phyloP scores from a whole-genome alignment of 768 basidiomycete genomes.

The Termitomyces sp. region DNA sequence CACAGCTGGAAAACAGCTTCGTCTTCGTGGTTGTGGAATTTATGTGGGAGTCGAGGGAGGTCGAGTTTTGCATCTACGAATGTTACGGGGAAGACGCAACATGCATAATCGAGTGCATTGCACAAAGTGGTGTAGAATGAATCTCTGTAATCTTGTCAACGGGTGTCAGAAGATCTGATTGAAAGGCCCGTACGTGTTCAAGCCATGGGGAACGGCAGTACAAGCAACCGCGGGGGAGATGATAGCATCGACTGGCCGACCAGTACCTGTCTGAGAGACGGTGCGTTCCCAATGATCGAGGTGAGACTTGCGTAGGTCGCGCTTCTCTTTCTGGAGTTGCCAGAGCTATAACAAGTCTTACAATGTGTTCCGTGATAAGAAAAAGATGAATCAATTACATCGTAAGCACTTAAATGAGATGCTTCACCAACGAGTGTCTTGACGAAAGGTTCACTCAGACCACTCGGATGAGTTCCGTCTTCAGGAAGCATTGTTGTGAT shows the following conservation, averaged over 20 bases:
- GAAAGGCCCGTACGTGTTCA: constrained; percentile 37
- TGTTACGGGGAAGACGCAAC: constrained; percentile 62
- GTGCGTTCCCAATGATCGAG: constrained; percentile 63
- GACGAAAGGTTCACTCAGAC: constrained; percentile 39
- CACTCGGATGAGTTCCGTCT: constrained; percentile 15
- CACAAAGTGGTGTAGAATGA: constrained; percentile 60
- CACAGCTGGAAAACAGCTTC: constrained; percentile 50
- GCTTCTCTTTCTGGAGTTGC: constrained; percentile 54
- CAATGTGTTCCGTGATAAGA: constrained; percentile 7
- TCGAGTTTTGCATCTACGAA: constrained; percentile 55
- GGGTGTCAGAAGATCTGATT: background rate
- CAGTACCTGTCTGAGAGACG: constrained; percentile 48
- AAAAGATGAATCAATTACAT: constrained; percentile 25
- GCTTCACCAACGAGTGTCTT: constrained; percentile 43
- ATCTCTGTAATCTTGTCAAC: constrained; percentile 30
- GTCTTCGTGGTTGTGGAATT: constrained; percentile 54
- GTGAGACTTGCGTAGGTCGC: constrained; percentile 52
- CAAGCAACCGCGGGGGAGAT: constrained; percentile 61
- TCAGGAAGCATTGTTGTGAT: constrained; percentile 48
- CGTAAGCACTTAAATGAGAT: constrained; percentile 36
- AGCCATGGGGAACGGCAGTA: constrained; percentile 61
- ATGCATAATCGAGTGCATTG: constrained; percentile 63
- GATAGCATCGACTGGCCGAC: constrained; percentile 70
- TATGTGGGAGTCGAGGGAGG: constrained; percentile 37
- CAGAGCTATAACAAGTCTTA: constrained; percentile 48